Percentiles rank a stretch among this genome's conserved stretches.
phyloP scores from a whole-genome alignment of 495 filamentous ascomycete genomes.

The Aspergillus hancockii region DNA sequence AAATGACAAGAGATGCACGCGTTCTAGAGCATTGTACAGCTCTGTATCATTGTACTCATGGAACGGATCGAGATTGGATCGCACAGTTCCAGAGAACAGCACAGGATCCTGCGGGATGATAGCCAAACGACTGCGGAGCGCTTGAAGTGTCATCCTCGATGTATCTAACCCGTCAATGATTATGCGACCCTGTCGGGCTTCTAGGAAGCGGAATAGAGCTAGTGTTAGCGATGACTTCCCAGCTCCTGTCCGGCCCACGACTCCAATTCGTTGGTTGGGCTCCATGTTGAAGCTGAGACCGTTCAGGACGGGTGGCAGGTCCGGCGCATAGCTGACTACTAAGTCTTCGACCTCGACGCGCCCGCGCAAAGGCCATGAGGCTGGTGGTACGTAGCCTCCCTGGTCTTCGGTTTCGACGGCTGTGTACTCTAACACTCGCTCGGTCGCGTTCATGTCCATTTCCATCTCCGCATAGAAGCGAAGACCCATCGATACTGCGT shows the following conservation, averaged over 20 bases:
- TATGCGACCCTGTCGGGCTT: slow-evolving; percentile 69
- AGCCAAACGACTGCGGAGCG: slow-evolving; percentile 71
- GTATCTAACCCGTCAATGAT: slow-evolving; percentile 76
- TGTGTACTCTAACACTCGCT: slow-evolving; percentile 81
- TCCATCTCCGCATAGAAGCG: slow-evolving; percentile 60
- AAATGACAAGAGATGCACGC: slow-evolving; percentile 68
- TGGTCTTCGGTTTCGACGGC: slow-evolving; percentile 69
- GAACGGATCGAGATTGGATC: slow-evolving; percentile 82
- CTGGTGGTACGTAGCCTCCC: slow-evolving; percentile 59
- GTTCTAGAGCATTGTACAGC: slow-evolving; percentile 71
- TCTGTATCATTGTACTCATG: slow-evolving; percentile 69
- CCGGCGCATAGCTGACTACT: slow-evolving; percentile 72
- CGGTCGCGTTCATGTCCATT: slow-evolving; percentile 81
- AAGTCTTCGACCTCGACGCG: slow-evolving; percentile 72
- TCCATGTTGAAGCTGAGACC: slow-evolving; percentile 70
- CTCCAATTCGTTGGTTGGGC: slow-evolving; percentile 73
- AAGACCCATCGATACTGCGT: slow-evolving; percentile 46
- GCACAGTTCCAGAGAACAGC: slow-evolving; percentile 82
- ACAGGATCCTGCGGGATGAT: slow-evolving; percentile 90
- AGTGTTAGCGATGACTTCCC: slow-evolving; percentile 85
- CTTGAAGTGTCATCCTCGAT: slow-evolving; percentile 70
- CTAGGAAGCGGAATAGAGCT: slow-evolving; percentile 81
- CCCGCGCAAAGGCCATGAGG: slow-evolving; percentile 79
- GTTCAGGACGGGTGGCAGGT: slow-evolving; percentile 75
- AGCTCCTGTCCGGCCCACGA: slow-evolving; percentile 84